Conservation (phyloP, 768 basidiomycete species). For the Lactifluus pinguis region DNA sequence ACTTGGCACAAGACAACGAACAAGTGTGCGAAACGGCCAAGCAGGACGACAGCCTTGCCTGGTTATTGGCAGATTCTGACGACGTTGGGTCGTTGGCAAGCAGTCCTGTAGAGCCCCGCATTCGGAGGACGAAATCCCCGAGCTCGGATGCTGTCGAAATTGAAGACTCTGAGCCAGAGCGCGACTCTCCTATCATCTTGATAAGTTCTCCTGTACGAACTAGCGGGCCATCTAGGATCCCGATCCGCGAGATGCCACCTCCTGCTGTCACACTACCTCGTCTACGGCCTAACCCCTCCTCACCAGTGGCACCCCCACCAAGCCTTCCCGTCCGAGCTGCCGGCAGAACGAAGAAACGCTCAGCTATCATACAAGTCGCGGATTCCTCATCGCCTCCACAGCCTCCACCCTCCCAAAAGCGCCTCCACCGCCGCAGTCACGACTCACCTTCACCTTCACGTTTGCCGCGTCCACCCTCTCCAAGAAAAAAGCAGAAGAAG, state of each 20-base stretch:
- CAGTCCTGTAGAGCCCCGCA: not conserved
- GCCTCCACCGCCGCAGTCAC: conserved; percentile 19
- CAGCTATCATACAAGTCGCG: not conserved
- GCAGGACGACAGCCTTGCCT: conserved; percentile 15
- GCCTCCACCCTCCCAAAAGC: conserved; percentile 28
- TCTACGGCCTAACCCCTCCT: conserved; percentile 18
- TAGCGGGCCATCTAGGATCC: not conserved
- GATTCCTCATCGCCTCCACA: conserved; percentile 28
- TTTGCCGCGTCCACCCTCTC: conserved; percentile 6
- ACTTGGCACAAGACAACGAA: not conserved
- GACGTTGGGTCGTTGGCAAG: not conserved
- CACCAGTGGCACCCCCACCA: conserved; percentile 26
- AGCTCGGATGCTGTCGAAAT: conserved; percentile 11
- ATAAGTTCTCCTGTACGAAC: not conserved
- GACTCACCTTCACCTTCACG: not conserved
- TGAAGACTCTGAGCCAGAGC: conserved; percentile 8
- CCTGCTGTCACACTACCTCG: conserved; percentile 29
- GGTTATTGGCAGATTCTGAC: conserved; percentile 19
- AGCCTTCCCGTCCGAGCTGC: conserved; percentile 40
- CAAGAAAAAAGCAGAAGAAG: conserved; percentile 12
- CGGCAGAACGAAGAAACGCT: conserved; percentile 26
- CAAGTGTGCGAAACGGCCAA: not conserved
- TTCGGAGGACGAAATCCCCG: not conserved
- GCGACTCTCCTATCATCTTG: not conserved
- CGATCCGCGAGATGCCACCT: conserved; percentile 25